Evolutionary conservation across 2,329 filamentous ascomycete genomes (phyloP).

Genomic region (Hyphodiscus sp.): DNA sequence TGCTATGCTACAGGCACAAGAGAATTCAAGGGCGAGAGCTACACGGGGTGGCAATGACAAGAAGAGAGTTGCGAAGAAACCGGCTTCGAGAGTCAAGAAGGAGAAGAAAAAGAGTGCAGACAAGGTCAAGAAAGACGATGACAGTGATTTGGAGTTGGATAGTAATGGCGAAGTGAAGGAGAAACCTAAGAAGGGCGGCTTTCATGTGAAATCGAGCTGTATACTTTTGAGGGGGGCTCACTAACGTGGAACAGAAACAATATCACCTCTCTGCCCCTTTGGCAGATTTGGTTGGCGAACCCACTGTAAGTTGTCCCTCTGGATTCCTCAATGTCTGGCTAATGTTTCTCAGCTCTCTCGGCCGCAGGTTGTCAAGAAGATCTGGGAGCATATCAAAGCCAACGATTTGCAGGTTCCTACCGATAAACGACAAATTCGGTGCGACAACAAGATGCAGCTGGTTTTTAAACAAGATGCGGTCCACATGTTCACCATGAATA

Average conservation of each 20-base stretch:
- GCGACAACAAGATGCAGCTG: conserved; percentile 84
- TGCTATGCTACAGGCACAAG: conserved; percentile 83
- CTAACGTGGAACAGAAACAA: conserved; percentile 47
- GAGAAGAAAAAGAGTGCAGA: conserved; percentile 66
- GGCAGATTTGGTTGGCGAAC: conserved; percentile 62
- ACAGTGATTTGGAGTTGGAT: conserved; percentile 66
- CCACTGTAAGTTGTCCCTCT: conserved; percentile 41
- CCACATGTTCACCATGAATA: conserved; percentile 99
- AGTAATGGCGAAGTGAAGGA: conserved; percentile 51
- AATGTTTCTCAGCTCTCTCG: conserved; percentile 63
- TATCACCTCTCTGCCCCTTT: conserved; percentile 68
- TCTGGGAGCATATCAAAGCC: conserved; percentile 92
- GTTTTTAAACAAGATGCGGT: conserved; percentile 89
- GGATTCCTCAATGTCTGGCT: conserved; percentile 5
- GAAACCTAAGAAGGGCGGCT: conserved; percentile 75
- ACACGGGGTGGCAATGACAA: conserved; percentile 67
- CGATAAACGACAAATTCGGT: conserved; percentile 88
- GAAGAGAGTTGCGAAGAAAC: conserved; percentile 31
- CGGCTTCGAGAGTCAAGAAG: conserved; percentile 46
- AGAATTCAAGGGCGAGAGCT: conserved; percentile 65
- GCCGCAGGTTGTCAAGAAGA: conserved; percentile 90
- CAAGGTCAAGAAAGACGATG: conserved; percentile 70
- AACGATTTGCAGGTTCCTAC: conserved; percentile 82
- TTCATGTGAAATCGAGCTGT: conserved; percentile 57
- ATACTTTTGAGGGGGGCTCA: conserved; percentile 1